Base-by-base conservation (phyloP, 345 rosid species). In the Eucalyptus regnans region DNA sequence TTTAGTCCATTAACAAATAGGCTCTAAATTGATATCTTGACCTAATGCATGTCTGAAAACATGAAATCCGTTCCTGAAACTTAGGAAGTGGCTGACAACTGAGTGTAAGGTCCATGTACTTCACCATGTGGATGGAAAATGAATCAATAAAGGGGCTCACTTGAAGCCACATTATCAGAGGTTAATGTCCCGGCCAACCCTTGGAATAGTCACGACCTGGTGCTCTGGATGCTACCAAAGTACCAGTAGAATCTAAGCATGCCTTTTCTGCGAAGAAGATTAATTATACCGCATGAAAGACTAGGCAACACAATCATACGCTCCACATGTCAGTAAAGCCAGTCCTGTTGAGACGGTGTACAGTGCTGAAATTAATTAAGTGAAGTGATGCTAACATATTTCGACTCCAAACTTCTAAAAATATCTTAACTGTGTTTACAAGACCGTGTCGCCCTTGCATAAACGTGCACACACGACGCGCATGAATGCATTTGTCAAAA, bases 1-100 rank as follows among this genome's bases (percentile, higher is more conserved):
- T 1, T 51, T 51, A 51, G 22, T 0, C 54, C 0, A 3, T 51
- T 16, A 51, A 6, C 22, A 17, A 17, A 16, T 3, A 51, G 54
- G 22, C 22, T 20, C 0, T 51, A 51, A 66, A 66, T 66, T 18
- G 22, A 66, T 66, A 31, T 31, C 17, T 31, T 66, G 79, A 66
- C 5, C 22, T 18, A 8, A 66, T 31, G 79, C 79, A 31, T 31
- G 0, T 31, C 4, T 66, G 22, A 9, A 66, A 66, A 31, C 22
- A 66, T 68, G 23, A 68, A 33, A 16, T 33, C 44, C 9, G 80
- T 2, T 68, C 80, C 43, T 68, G 2, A 33, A 68, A 4, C 12
- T 17, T 16, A 17, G 20, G 80, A 31, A 17, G 43, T 68, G 80
- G 60, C 60, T 54, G 60, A 54, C 60, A 54, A 22, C 11, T 22